Conservation (phyloP, 495 filamentous ascomycete species). For the Talaromyces thailandensis region DNA sequence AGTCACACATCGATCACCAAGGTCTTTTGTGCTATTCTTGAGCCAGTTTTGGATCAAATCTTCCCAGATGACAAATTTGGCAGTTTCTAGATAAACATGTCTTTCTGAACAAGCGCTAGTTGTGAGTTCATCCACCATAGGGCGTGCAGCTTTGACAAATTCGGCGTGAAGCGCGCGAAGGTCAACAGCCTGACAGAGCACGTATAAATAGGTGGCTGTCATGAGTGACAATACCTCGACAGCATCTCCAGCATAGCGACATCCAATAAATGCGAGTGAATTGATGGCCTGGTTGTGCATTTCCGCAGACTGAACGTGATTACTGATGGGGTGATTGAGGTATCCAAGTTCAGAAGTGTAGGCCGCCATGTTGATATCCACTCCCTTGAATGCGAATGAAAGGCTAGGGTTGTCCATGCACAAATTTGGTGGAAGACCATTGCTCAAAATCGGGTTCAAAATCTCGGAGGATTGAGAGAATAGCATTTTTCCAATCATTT, state of each 20-base stretch:
- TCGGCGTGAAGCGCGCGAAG: conserved; percentile 12
- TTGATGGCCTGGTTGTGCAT: conserved; percentile 54
- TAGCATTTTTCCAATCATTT: conserved; percentile 47
- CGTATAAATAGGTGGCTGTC: conserved; percentile 37
- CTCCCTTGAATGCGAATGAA: conserved; percentile 45
- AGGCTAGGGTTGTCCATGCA: conserved; percentile 42
- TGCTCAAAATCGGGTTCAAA: conserved; percentile 41
- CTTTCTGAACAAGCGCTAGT: no score
- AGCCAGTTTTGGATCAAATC: no score
- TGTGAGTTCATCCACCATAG: no score
- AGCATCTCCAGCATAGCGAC: conserved; percentile 42
- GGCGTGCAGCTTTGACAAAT: no score
- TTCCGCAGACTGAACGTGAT: conserved; percentile 49
- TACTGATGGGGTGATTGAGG: conserved; percentile 44
- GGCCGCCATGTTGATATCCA: conserved; percentile 52
- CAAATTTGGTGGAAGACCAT: conserved; percentile 49
- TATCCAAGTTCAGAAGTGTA: conserved; percentile 48
- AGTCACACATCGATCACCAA: no score
- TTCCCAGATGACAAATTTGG: no score
- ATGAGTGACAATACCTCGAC: conserved; percentile 46
- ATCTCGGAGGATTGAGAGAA: conserved; percentile 49
- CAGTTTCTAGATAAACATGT: no score
- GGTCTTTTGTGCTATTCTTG: no score
- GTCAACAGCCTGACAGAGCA: conserved; percentile 36
- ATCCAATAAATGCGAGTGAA: conserved; percentile 47